Base-by-base conservation (phyloP, 1,284 basidiomycete species). In the Jaminaea rosea region DNA sequence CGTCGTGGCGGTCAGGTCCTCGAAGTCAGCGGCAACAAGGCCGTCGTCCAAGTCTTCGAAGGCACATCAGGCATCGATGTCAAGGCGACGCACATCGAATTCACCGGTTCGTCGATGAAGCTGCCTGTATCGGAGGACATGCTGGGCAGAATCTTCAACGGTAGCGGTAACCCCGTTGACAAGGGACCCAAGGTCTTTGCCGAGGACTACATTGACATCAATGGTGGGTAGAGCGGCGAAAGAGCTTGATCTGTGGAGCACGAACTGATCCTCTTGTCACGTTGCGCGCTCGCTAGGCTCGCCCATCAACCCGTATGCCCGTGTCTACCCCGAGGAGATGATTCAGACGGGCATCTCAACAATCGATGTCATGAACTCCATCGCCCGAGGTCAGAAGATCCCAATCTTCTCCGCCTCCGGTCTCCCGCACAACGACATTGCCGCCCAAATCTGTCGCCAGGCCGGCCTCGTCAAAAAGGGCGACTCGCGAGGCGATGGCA, bases 281-380 rank as follows among this genome's bases (percentile, higher is more conserved):
- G n/a, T n/a, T n/a, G n/a, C n/a, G n/a, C n/a, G n/a, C n/a, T n/a
- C n/a, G n/a, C n/a, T 65, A 93, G 90, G 92, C 58, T 94, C 91
- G 5, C 94, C 93, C 46, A 98, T 98, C 79, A 99, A 99, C 78
- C 94, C 94, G 15, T 98, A 86, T 79, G 91, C 90, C 58, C 91
- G 94, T 75, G 96, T 97, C 78, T 98, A 99, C 79, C 94, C 94
- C 59, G 94, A 98, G 77, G 93, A 99, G 79, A 99, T 99, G 94
- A 98, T 99, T 65, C 94, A 98, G 77, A 98, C 94, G 19, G 94
- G 94, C 79, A 98, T 98, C 75, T 97, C 93, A 34, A 98, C 94
- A 29, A 73, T 73, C 52, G 71, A 73, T 52, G 63, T 60, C 24
- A 77, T 76, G 70, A 94, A 98, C 79, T 94, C 93, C 58, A 98